Percentiles rank a stretch among this genome's conserved stretches.
These are phyloP conservation scores for Discostella pseudostelligera DNA, from an alignment of 108 stramenopile species.

Conservation along the genomic window DNA sequence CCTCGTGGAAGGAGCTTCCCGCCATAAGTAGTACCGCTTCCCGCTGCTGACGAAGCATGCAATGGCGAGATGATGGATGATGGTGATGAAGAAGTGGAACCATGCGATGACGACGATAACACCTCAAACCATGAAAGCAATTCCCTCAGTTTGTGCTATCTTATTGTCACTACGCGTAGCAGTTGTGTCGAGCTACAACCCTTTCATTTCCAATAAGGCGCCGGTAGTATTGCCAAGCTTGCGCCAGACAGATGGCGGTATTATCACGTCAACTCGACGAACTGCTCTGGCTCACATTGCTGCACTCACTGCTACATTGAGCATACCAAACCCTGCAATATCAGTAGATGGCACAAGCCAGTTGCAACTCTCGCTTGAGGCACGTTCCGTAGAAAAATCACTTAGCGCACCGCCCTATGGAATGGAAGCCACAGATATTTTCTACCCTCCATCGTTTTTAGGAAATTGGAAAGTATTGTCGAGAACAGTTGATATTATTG, in stretches of 20 bases:
- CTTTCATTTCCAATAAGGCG: not conserved
- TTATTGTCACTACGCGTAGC: not conserved
- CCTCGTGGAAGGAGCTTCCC: too few relatives aligned
- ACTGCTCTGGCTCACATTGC: slow-evolving; percentile 9
- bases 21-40: too few relatives aligned
- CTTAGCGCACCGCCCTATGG: slow-evolving; percentile 58
- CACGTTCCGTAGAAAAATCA: slow-evolving; percentile 4
- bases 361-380: slow-evolving; percentile 2
- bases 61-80: too few relatives aligned
- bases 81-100: too few relatives aligned
- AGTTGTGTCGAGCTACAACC: not conserved
- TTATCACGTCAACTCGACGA: slow-evolving; percentile 2
- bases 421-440: slow-evolving; percentile 60
- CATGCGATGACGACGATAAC: too few relatives aligned
- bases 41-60: too few relatives aligned
- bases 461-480: slow-evolving; percentile 66
- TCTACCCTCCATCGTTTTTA: slow-evolving; percentile 64
- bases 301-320: not conserved
- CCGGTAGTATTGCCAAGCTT: not conserved
- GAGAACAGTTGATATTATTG: slow-evolving; percentile 52
- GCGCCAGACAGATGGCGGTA: not conserved
- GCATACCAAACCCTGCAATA: not conserved
- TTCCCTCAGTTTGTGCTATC: too few relatives aligned
- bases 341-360: not conserved
- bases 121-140: too few relatives aligned